These are phyloP conservation scores for Ustilago vetiveriae DNA, from an alignment of 1,284 basidiomycete species.

Conservation along the genomic window DNA sequence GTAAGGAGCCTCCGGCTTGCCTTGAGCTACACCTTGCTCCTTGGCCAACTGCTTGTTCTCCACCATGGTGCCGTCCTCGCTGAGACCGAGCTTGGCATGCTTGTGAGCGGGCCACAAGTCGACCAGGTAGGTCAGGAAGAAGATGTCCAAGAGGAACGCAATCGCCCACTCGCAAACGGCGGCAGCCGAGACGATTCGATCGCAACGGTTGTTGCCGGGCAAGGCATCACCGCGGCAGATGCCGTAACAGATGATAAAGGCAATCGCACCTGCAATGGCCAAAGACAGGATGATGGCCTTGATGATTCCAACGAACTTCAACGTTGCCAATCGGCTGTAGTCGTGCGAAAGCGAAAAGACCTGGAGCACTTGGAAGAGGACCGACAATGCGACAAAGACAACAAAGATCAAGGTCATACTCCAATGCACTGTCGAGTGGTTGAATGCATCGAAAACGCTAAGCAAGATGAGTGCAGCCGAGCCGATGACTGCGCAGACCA, in stretches of 20 bases:
- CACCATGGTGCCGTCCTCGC: conserved; percentile 49
- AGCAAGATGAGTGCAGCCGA: conserved; percentile 69
- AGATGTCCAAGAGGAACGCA: conserved; percentile 68
- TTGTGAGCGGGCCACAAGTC: conserved; percentile 63
- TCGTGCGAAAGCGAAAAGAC: conserved; percentile 68
- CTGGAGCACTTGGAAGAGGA: conserved; percentile 70
- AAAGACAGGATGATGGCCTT: conserved; percentile 69
- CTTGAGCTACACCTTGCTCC: conserved; percentile 26
- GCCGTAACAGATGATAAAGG: conserved; percentile 69
- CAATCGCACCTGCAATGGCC: conserved; percentile 69
- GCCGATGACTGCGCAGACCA: conserved; percentile 69
- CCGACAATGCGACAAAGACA: conserved; percentile 69
- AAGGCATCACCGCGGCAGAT: conserved; percentile 51
- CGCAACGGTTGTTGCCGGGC: conserved; percentile 64
- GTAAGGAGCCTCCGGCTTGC: conserved; percentile 25
- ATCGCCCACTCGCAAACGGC: conserved; percentile 65
- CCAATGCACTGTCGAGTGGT: conserved; percentile 70
- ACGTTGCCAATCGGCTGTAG: conserved; percentile 68
- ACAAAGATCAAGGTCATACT: conserved; percentile 70
- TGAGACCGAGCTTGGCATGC: conserved; percentile 45
- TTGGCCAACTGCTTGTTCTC: conserved; percentile 45
- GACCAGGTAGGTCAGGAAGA: conserved; percentile 66
- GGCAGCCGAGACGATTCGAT: conserved; percentile 68
- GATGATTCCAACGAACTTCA: conserved; percentile 69
- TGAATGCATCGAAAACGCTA: conserved; percentile 67